phyloP scores from a whole-genome alignment of 2,329 filamentous ascomycete species.

The Neoarthrinium moseri region DNA sequence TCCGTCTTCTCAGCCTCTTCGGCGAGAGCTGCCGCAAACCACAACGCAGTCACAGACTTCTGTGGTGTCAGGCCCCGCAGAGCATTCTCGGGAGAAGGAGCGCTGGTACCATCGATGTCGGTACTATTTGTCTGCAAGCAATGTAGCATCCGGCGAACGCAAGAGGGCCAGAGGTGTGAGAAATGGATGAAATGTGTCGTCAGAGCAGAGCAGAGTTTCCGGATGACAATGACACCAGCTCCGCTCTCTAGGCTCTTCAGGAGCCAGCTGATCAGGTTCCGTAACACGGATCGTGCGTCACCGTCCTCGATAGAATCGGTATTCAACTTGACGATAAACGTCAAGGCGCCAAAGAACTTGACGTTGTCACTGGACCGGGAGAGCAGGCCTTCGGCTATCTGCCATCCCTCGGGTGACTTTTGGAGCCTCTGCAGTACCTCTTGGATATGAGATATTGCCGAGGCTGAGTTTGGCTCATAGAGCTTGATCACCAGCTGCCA shows the following conservation, averaged over 20 bases:
- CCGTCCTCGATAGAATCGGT: conserved; percentile 70
- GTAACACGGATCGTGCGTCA: conserved; percentile 58
- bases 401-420: conserved; percentile 79
- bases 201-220: conserved; percentile 75
- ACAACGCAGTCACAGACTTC: conserved; percentile 58
- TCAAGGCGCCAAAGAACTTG: conserved; percentile 89
- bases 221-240: conserved; percentile 60
- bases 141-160: conserved; percentile 61
- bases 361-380: conserved; percentile 69
- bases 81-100: conserved; percentile 41
- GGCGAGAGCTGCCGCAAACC: conserved; percentile 63
- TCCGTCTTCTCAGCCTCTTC: conserved; percentile 70
- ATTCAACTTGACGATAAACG: conserved; percentile 92
- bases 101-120: conserved; percentile 42
- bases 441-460: conserved; percentile 56
- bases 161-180: conserved; percentile 64
- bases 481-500: conserved; percentile 48
- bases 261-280: conserved; percentile 63
- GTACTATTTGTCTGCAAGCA: conserved; percentile 51
- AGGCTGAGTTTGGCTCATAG: conserved; percentile 50
- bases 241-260: conserved; percentile 50
- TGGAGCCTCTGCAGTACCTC: conserved; percentile 77
- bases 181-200: conserved; percentile 75
- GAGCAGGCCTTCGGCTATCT: conserved; percentile 75
- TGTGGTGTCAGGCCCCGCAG: conserved; percentile 44